Evolutionary conservation across 2,329 filamentous ascomycete genomes (phyloP), one percentile per base, ranked within the genome.

Genomic region (Calonectria henricotiae): DNA sequence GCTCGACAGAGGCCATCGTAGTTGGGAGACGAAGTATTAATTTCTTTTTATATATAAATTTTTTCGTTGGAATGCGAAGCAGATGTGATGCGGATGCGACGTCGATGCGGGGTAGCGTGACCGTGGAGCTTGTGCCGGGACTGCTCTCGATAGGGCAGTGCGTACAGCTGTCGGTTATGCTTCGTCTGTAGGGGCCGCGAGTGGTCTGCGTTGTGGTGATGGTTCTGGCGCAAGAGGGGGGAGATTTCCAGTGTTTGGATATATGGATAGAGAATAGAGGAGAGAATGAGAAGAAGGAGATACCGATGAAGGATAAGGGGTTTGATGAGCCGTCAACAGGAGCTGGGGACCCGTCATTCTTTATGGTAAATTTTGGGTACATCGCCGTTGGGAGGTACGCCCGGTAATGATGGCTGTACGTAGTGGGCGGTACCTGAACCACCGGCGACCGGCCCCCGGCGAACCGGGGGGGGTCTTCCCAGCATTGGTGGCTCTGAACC

Each of bases 1-100:
- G 76, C 67, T 78, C 70, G 68, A 77, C 73, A 62, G 76, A 58
- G 55, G 75, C 74, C 76, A 78, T 78, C 74, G 75, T 72, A 41
- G 65, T 72, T 71, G 65, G 61, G 68, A 51, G 60, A 44, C 61
- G 67, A 68, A 44, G 35, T 66, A 60, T 17, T 32, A 55, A 46
- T 70, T 68, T 72, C 70, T 69, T 69, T 68, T 61, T 72, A 71
- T 35, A 12, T 72, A 71, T 20, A 20, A 20, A 20, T 23, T 54
- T 12, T 39, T 39, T 60, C 60, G 73, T 75, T 75, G 70, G 64
- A 70, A 46, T 61, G 66, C 51, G 66, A 60, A 65, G 67, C 67
- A 63, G 65, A 58, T 74, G 69, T 66, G 69, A 64, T 75, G 71
- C 66, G 73, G 60, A 51, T 76, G 72, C 70, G 68, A 75, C 69